Percentiles rank a stretch among this genome's conserved stretches.
Conservation (phyloP, 306 rosid genomes). For the Comarum palustre region DNA sequence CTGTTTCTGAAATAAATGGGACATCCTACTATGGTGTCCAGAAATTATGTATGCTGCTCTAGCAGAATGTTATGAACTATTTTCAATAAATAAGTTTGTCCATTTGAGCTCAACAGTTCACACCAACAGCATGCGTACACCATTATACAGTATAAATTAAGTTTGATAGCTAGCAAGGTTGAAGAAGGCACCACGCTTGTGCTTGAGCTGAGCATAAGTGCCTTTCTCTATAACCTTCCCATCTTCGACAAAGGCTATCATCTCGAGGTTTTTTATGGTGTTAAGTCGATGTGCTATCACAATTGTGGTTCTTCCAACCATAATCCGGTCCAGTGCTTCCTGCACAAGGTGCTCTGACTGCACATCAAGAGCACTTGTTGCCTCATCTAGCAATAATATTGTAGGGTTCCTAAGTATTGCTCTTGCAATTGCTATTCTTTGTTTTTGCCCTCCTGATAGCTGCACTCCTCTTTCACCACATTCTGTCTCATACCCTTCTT, state of each 20-base stretch:
- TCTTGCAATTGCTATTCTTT: conserved; percentile 86
- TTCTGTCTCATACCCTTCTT: conserved; percentile 79
- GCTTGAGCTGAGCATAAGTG: conserved; percentile 70
- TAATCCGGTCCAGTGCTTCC: conserved; percentile 78
- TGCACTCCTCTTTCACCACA: conserved; percentile 99
- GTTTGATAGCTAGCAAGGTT: conserved; percentile 57
- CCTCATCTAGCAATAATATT: conserved; percentile 72
- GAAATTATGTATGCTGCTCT: neutral
- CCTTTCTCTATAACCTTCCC: conserved; percentile 86
- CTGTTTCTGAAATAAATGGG: neutral
- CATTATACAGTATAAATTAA: conserved; percentile 13
- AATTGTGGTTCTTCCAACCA: conserved; percentile 84
- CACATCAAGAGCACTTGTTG: conserved; percentile 89
- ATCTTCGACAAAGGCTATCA: conserved; percentile 71
- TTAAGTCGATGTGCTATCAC: conserved; percentile 89
- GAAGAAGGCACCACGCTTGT: conserved; percentile 78
- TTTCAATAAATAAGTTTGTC: neutral
- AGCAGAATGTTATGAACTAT: neutral
- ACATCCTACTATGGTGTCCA: neutral
- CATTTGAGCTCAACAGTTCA: conserved; percentile 3
- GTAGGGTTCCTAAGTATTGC: conserved; percentile 84
- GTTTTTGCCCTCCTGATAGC: conserved; percentile 94
- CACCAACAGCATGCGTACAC: conserved; percentile 3
- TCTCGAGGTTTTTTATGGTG: conserved; percentile 77
- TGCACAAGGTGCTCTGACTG: conserved; percentile 89